Base-by-base conservation (phyloP, 2,329 filamentous ascomycete species). In the Simplicillium aogashimaense region DNA sequence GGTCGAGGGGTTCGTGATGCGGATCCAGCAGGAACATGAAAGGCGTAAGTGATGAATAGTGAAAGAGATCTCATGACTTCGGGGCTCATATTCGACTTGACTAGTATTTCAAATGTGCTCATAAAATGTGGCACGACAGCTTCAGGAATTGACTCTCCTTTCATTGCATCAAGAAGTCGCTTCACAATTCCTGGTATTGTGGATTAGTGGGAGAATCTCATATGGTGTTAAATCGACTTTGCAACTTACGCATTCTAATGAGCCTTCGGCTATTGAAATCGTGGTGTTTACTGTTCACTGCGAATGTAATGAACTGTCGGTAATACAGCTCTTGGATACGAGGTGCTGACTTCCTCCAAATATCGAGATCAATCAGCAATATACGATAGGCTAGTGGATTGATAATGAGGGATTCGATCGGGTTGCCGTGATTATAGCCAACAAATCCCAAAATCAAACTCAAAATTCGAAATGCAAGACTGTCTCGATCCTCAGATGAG, bases 381-480 rank as follows among this genome's bases (percentile, higher is more conserved):
- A 95, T 82, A 35, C 92, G 81, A 60, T 97, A 98, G 4, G 90
- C 92, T 45, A 98, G 72, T 0, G 92, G 90, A 52, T 98, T 98
- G 50, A 94, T 85, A 55, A 98, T 94, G 51, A 95, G 86, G 1
- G 90, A 95, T 43, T 90, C 82, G 43, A 87, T 78, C 1, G 88
- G 86, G 29, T 80, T 72, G n/a, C 75, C 66, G 47, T 83, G 80
- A 45, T 89, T 81, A 59, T 94, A 97, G 3, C 92, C 92, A 43
- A 95, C 81, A 57, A 97, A 98, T 7, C 76, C 74, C 14, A 98
- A 72, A 4, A 95, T 78, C 17, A 90, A 66, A 42, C 78, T 80
- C 6, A 98, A 70, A 8, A 95, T 67, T 47, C 83, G 65, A 53
- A 81, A 67, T 43, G 69, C 65, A 45, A 79, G 53, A 47, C 63